Percentiles rank a stretch among this genome's conserved stretches.
These are phyloP conservation scores for Aspergillus felis DNA, from an alignment of 2,329 filamentous ascomycete genomes.

Conservation along the genomic window DNA sequence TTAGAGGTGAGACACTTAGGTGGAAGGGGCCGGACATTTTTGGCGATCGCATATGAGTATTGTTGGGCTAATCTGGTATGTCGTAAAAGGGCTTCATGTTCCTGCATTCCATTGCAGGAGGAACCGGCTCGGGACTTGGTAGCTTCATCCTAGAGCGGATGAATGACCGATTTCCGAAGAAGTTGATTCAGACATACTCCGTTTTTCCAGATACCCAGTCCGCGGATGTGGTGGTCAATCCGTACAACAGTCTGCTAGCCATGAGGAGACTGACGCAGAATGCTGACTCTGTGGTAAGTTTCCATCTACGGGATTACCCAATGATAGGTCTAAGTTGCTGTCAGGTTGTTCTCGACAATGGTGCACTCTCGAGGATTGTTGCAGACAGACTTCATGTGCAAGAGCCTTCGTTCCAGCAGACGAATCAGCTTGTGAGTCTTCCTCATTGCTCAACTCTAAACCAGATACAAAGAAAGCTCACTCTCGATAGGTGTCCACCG, in stretches of 20 bases:
- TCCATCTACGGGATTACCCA: background rate
- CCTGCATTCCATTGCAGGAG: slow-evolving; percentile 94
- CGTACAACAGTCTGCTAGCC: slow-evolving; percentile 93
- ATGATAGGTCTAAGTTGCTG: slow-evolving; percentile 16
- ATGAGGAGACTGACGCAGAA: slow-evolving; percentile 92
- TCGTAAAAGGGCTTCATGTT: slow-evolving; percentile 82
- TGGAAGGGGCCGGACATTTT: background rate
- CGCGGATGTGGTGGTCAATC: slow-evolving; percentile 91
- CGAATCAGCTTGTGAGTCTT: slow-evolving; percentile 75
- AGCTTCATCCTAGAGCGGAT: slow-evolving; percentile 92
- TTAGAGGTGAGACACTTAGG: slow-evolving; percentile 61
- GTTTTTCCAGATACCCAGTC: slow-evolving; percentile 94
- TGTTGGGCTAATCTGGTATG: slow-evolving; percentile 1
- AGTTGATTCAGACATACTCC: slow-evolving; percentile 98
- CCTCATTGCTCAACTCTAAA: background rate
- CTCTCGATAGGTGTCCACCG: slow-evolving; percentile 67
- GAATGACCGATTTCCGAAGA: slow-evolving; percentile 97
- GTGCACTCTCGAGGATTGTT: slow-evolving; percentile 86
- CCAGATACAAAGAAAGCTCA: slow-evolving; percentile 1
- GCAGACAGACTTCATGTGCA: slow-evolving; percentile 92
- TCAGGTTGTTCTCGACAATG: slow-evolving; percentile 86
- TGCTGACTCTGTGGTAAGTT: slow-evolving; percentile 79
- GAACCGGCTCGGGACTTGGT: slow-evolving; percentile 91
- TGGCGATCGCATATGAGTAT: background rate
- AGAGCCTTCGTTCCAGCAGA: slow-evolving; percentile 93